Conservation (phyloP, 768 basidiomycete genomes). For the Mrakia blollopis region DNA sequence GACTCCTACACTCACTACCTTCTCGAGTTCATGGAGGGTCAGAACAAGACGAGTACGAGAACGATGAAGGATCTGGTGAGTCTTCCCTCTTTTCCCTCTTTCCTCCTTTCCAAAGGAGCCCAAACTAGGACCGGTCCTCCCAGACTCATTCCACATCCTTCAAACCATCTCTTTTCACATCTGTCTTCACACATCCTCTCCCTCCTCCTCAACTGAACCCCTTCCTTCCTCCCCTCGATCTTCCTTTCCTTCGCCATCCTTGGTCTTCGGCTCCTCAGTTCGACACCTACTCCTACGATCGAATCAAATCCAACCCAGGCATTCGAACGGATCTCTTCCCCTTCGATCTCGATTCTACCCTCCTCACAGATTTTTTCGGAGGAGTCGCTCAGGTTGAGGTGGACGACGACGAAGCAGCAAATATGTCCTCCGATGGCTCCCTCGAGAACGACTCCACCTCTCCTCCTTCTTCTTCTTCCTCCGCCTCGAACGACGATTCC, state of each 20-base stretch:
- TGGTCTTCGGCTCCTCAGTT: slow-evolving; percentile 55
- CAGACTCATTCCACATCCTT: neutral
- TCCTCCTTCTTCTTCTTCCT: neutral
- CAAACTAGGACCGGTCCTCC: too few species aligned
- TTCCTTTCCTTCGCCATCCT: neutral
- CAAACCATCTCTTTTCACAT: slow-evolving; percentile 16
- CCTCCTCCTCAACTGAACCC: neutral
- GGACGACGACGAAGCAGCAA: neutral
- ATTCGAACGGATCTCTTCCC: slow-evolving; percentile 77
- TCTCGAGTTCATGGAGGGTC: slow-evolving; percentile 81
- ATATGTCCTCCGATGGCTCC: too few species aligned
- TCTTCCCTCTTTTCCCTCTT: slow-evolving; percentile 18
- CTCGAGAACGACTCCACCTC: neutral
- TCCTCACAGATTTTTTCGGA: slow-evolving; percentile 81
- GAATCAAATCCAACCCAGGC: slow-evolving; percentile 81
- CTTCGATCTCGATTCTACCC: slow-evolving; percentile 53
- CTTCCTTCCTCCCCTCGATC: neutral
- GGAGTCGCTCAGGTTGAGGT: slow-evolving; percentile 82
- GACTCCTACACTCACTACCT: slow-evolving; percentile 91
- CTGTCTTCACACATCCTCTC: neutral
- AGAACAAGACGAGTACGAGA: slow-evolving; percentile 79
- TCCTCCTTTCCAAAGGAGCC: neutral
- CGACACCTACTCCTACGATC: slow-evolving; percentile 63
- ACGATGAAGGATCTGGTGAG: slow-evolving; percentile 78
- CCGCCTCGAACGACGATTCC: neutral